Percentiles rank a stretch among this genome's conserved stretches.
These are phyloP conservation scores for Solanum virginianum DNA, from an alignment of 257 asterid genomes.

Conservation along the genomic window DNA sequence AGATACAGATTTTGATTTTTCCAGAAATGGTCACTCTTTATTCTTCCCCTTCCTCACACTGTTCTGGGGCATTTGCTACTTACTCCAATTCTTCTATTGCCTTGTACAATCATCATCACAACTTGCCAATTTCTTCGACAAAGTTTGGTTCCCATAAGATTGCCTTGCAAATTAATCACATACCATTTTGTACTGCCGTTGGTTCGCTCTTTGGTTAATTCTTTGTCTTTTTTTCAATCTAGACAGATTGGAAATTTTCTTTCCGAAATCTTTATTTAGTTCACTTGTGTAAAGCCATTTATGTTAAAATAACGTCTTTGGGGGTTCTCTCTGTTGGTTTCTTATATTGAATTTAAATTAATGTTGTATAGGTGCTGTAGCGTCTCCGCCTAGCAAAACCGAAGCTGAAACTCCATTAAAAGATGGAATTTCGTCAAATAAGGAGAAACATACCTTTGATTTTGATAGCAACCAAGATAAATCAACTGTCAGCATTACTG, in stretches of 20 bases:
- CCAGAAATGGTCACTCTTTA: conserved; percentile 36
- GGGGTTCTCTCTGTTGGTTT: not conserved
- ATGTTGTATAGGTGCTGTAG: conserved; percentile 29
- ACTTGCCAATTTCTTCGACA: conserved; percentile 14
- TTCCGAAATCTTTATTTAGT: not conserved
- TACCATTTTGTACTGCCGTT: conserved; percentile 23
- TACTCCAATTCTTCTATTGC: conserved; percentile 28
- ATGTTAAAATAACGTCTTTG: not conserved
- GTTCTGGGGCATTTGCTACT: conserved; percentile 13
- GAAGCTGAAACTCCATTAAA: conserved; percentile 30
- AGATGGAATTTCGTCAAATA: conserved; percentile 25
- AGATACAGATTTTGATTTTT: not conserved
- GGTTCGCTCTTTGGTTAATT: not conserved
- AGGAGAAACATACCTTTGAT: conserved; percentile 6
- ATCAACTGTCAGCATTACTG: conserved; percentile 76
- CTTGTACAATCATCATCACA: conserved; percentile 14
- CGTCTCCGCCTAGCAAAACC: conserved; percentile 7
- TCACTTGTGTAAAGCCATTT: not conserved
- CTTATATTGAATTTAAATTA: not conserved
- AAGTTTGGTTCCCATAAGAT: conserved; percentile 16
- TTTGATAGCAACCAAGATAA: conserved; percentile 11
- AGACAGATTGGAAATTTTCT: no score
- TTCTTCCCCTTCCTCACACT: conserved; percentile 37
- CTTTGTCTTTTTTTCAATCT: not conserved
- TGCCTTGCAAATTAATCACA: conserved; percentile 36